Base-by-base conservation (phyloP, 2,329 filamentous ascomycete genomes). In the Beauveria caledonica region DNA sequence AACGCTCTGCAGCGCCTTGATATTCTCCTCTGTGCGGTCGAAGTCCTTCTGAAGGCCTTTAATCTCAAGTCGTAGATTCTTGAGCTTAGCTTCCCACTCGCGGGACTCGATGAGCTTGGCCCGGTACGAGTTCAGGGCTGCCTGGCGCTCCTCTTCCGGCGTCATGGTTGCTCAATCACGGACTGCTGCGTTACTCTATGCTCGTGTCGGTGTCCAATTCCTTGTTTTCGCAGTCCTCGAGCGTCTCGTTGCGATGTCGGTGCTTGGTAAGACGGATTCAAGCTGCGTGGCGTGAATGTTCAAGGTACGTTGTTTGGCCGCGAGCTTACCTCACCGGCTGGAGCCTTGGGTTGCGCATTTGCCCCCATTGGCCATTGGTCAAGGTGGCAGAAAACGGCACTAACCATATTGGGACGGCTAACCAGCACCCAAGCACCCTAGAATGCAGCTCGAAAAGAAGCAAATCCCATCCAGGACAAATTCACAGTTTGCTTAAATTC, bases 1-100 rank as follows among this genome's bases (percentile, higher is more conserved):
- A 60, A 99, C 94, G 75, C 94, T 97, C 80, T 99, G 94, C 71
- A 99, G 80, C 66, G 94, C 94, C 81, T 99, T 99, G 82, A 99
- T 97, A 79, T 97, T 97, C 67, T 99, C 95, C 74, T 99, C 94
- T 58, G 94, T 97, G 67, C 93, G 86, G 74, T 99, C 93, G 71
- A 92, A 99, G 69, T 97, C 92, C 72, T 89, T 92, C 73, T 96
- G 91, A 60, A 97, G 78, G 62, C 89, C 91, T 80, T 97, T 99
- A 76, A 99, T 97, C 68, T 97, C 94, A 77, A 96, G 80, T 64
- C 94, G 90, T 69, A 99, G 80, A 58, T 88, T 85, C 80, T 97
- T 99, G 63, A 99, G 85, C 82, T 97, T 99, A 57, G 93, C 88
- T 77, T 99, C 95, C 92, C 92, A 97, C 82, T 99, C 94, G 76